Base-by-base conservation (phyloP, 768 basidiomycete genomes). In the Psilocybe sp. region DNA sequence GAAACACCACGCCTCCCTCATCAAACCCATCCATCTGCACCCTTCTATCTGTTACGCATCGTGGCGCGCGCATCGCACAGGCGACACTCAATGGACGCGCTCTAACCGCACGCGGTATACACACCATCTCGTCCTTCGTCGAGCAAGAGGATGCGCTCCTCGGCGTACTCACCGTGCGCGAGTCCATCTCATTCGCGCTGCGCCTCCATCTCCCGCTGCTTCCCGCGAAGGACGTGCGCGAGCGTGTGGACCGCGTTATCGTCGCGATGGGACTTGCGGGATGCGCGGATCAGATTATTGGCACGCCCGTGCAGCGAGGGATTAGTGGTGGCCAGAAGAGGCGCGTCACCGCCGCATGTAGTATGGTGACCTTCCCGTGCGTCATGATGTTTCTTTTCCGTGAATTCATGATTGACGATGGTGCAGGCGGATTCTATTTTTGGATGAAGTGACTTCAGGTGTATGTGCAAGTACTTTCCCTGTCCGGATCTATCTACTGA, bases 361-460 rank as follows among this genome's bases (percentile, higher is more conserved):
- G 50, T 11, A 59, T 56, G 58, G 54, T 59, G 12, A 59, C 58
- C 14, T 59, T 56, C 28, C 58, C 58, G 58, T 59, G 28, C 32
- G 58, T 50, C 20, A 9, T 6, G 14, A 7, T 45, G 5, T 11
- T 28, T 32, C 1, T 28, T 7, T 14, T 15, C 34, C 19, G 16
- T 5, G n/a, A 11, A 44, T 13, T 40, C 19, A 45, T 47, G 13
- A 31, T 11, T 15, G 18, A n/a, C 36, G 15, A 33, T 38, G n/a
- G 42, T 39, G 4, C 40, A 76, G 74, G 15, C 73, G 76, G 4
- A 74, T 88, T 8, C 65, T 87, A 19, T 71, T 85, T 41, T 71
- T 87, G 2, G 85, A 88, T 53, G 84, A 83, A 58, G 78, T 80
- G 1, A 82, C 81, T 1, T 77, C 74, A 19, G 81, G 81, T 13